These are phyloP conservation scores for Chlamydomonas sp. DNA, from an alignment of 139 green algal genomes.

Conservation along the genomic window DNA sequence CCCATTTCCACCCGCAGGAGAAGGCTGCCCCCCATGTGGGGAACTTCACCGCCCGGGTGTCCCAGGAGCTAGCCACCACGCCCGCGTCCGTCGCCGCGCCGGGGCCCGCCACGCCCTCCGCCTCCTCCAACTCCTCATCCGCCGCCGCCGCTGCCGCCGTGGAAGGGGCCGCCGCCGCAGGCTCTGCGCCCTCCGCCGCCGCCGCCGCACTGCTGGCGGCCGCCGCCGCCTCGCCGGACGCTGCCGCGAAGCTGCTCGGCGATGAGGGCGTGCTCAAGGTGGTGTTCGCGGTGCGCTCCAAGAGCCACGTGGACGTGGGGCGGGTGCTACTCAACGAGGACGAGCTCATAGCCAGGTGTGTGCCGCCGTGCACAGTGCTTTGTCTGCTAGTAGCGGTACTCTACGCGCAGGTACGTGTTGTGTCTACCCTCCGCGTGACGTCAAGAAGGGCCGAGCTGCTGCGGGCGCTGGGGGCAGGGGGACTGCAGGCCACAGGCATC, in stretches of 20 bases:
- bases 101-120: too few species aligned
- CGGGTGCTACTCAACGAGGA: conserved; percentile 34
- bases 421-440: not conserved
- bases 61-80: not conserved
- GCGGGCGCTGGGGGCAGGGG: too few species aligned
- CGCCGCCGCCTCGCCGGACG: too few species aligned
- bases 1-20: not conserved
- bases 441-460: not conserved
- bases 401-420: not conserved
- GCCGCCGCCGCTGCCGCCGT: too few species aligned
- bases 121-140: too few species aligned
- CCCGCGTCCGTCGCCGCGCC: too few species aligned
- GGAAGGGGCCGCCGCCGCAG: too few species aligned
- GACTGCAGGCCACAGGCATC: not conserved
- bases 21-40: not conserved
- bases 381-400: not conserved
- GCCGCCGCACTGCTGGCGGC: too few species aligned
- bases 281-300: conserved; percentile 21
- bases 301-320: conserved; percentile 21
- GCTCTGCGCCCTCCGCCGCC: too few species aligned
- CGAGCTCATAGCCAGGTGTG: conserved; percentile 21
- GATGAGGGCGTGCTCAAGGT: conserved; percentile 3
- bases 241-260: not conserved
- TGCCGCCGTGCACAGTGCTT: too few species aligned
- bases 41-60: conserved; percentile 17